A percentile compares a stretch with the other conserved stretches of the same genome.
These are phyloP conservation scores for Camelina hispida DNA, from an alignment of 345 rosid species.

Conservation along the genomic window DNA sequence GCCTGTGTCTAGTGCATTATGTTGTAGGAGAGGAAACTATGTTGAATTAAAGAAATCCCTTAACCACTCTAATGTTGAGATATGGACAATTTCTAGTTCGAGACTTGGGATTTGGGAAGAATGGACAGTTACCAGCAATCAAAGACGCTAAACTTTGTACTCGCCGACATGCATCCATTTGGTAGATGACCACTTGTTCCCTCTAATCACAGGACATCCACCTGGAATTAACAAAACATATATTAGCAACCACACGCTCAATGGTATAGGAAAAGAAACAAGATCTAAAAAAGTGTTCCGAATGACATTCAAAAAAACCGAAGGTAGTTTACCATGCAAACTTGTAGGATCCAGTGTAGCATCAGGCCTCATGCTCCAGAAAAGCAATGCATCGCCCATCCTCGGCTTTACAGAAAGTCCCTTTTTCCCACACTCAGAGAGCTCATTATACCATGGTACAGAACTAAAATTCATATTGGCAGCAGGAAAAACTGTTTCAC, in stretches of 20 bases:
- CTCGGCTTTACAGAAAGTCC: slow-evolving; percentile 83
- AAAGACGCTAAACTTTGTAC: slow-evolving; percentile 52
- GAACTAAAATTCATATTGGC: slow-evolving; percentile 68
- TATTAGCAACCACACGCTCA: slow-evolving; percentile 4
- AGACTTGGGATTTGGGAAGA: neutral
- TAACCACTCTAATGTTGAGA: slow-evolving; percentile 18
- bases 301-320: neutral
- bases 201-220: slow-evolving; percentile 88
- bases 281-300: slow-evolving; percentile 9
- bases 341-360: slow-evolving; percentile 85
- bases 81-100: neutral
- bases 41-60: neutral
- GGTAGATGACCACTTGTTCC: slow-evolving; percentile 94
- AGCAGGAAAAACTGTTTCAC: slow-evolving; percentile 89
- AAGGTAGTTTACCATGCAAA: slow-evolving; percentile 68
- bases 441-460: slow-evolving; percentile 78
- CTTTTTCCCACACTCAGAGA: slow-evolving; percentile 80
- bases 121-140: slow-evolving; percentile 5
- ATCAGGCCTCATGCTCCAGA: slow-evolving; percentile 97
- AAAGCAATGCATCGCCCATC: slow-evolving; percentile 86
- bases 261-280: slow-evolving; percentile 1
- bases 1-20: neutral
- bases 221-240: slow-evolving; percentile 50
- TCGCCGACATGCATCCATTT: slow-evolving; percentile 91
- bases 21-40: slow-evolving; percentile 5